phyloP scores from a whole-genome alignment of 169 alveolate species.

The Plasmodium inui region DNA sequence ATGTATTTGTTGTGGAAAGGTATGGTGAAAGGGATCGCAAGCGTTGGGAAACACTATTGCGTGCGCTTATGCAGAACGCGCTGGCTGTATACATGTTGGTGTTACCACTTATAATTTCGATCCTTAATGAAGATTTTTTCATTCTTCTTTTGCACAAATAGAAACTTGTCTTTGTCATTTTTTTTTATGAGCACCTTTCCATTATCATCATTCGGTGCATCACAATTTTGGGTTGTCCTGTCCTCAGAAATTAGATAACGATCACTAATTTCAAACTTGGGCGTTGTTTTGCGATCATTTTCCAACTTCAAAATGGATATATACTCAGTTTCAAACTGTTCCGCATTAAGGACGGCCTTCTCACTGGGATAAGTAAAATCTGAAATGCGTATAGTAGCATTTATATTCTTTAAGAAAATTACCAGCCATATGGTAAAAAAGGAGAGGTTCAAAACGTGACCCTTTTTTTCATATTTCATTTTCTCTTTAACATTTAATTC shows the following conservation, averaged over 20 bases:
- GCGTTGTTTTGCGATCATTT: neutral
- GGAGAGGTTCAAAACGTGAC: neutral
- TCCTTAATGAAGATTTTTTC: slow-evolving; percentile 25
- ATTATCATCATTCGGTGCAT: neutral
- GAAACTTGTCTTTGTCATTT: neutral
- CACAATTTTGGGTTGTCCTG: slow-evolving; percentile 16
- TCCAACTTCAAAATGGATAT: slow-evolving; percentile 18
- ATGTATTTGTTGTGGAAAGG: neutral
- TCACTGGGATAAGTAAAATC: slow-evolving; percentile 25
- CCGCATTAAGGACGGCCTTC: slow-evolving; percentile 5
- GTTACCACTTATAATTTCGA: slow-evolving; percentile 43
- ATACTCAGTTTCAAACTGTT: slow-evolving; percentile 38
- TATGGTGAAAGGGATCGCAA: neutral
- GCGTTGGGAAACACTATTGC: neutral
- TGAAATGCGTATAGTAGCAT: slow-evolving; percentile 36
- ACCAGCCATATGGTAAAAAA: slow-evolving; percentile 21
- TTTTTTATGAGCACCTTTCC: slow-evolving; percentile 6
- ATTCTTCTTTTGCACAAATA: slow-evolving; percentile 33
- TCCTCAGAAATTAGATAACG: slow-evolving; percentile 36
- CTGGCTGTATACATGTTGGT: neutral
- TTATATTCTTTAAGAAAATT: slow-evolving; percentile 25
- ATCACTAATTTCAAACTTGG: slow-evolving; percentile 31
- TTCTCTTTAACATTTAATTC: slow-evolving; percentile 19
- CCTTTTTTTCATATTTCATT: slow-evolving; percentile 17
- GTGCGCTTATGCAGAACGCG: neutral